These are phyloP conservation scores for Maudiozyma saulgeensis DNA, from an alignment of 805 yeast genomes.

Conservation along the genomic window DNA sequence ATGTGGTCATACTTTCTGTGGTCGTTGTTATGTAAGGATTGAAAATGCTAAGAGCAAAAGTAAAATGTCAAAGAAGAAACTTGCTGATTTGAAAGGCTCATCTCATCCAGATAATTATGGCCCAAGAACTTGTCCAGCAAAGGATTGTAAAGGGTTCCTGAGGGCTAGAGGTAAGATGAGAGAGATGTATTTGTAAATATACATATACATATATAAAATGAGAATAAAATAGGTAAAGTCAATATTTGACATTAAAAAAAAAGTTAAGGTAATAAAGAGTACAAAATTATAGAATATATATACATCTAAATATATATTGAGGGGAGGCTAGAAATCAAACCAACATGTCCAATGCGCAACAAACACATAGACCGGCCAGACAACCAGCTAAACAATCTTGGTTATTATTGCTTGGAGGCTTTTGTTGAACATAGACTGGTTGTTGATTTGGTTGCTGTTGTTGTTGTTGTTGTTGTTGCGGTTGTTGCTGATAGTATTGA, in stretches of 20 bases:
- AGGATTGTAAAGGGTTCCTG: constrained; percentile 37
- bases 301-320: neutral
- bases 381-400: constrained; percentile 40
- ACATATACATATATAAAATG: neutral
- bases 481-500: constrained; percentile 8
- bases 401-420: constrained; percentile 26
- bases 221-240: neutral
- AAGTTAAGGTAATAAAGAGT: too few relatives aligned
- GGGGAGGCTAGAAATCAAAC: constrained; percentile 25
- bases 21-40: constrained; percentile 68
- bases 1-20: constrained; percentile 86
- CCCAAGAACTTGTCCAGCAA: constrained; percentile 50
- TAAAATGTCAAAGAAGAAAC: constrained; percentile 18
- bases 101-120: constrained; percentile 40
- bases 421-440: constrained; percentile 42
- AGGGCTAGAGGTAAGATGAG: constrained; percentile 42
- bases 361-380: constrained; percentile 42
- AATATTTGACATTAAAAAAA: too few relatives aligned
- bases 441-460: constrained; percentile 38
- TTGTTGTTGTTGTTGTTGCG: constrained; percentile 21
- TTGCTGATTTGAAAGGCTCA: constrained; percentile 22
- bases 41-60: constrained; percentile 30
- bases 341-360: constrained; percentile 43
- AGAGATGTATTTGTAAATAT: constrained; percentile 37
- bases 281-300: neutral